These are phyloP conservation scores for Penicillium roqueforti DNA, from an alignment of 495 filamentous ascomycete species.

Conservation along the genomic window DNA sequence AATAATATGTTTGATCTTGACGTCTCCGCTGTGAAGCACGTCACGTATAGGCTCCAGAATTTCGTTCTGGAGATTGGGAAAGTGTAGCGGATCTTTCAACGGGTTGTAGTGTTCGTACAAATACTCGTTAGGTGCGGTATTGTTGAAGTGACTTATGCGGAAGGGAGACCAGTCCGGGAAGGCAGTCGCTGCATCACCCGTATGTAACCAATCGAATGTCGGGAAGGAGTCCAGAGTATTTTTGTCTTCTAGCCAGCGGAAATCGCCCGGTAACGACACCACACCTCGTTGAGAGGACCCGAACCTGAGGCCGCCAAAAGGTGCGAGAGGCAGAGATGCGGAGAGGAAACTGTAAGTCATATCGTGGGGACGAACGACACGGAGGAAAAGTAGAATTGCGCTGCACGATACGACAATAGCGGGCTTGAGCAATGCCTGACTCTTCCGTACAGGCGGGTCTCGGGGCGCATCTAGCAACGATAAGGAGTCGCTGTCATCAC, in stretches of 20 bases:
- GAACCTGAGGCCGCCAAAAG: conserved; percentile 9
- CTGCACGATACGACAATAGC: conserved; percentile 1
- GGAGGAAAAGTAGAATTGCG: conserved; percentile 1
- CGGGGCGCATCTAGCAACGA: conserved; percentile 3
- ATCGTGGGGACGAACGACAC: conserved; percentile 14
- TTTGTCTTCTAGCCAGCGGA: conserved; percentile 8
- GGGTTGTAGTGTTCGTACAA: conserved; percentile 27
- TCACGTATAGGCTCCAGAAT: conserved; percentile 24
- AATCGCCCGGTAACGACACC: conserved; percentile 1
- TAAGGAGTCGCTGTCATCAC: conserved; percentile 11
- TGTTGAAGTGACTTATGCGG: not conserved
- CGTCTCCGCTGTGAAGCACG: conserved; percentile 15
- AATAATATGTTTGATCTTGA: conserved; percentile 36
- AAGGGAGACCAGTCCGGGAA: conserved; percentile 20
- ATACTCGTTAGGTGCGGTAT: not conserved
- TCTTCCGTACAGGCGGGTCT: not conserved
- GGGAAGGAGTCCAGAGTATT: conserved; percentile 16
- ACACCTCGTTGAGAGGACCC: not conserved
- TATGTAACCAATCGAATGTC: conserved; percentile 15
- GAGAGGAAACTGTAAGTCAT: conserved; percentile 11
- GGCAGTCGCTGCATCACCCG: not conserved
- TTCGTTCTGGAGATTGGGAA: conserved; percentile 33
- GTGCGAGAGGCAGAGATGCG: conserved; percentile 12
- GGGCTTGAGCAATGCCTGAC: not conserved
- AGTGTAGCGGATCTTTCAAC: conserved; percentile 30